Evolutionary conservation across 192 early-diverging fungal genomes (phyloP).

Genomic region (Dissophora ornata): DNA sequence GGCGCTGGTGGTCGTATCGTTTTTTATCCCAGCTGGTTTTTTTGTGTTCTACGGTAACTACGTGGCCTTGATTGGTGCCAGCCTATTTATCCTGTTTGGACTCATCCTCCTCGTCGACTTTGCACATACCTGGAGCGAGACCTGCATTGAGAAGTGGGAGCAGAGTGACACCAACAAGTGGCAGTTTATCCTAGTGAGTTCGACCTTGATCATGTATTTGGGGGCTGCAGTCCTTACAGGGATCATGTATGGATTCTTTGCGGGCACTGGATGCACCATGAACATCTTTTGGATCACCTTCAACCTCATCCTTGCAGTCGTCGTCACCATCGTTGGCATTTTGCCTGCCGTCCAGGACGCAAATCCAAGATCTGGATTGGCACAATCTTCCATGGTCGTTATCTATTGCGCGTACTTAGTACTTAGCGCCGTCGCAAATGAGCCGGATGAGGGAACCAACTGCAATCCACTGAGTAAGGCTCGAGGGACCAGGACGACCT

Average conservation of each 20-base stretch:
- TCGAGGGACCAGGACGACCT: constrained; percentile 80
- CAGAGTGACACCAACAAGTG: constrained; percentile 79
- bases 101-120: constrained; percentile 97
- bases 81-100: constrained; percentile 94
- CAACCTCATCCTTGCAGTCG: constrained; percentile 83
- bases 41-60: constrained; percentile 90
- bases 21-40: constrained; percentile 95
- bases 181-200: constrained; percentile 81
- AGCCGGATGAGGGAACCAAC: constrained; percentile 66
- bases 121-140: constrained; percentile 92
- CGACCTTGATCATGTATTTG: constrained; percentile 77
- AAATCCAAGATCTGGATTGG: constrained; percentile 90
- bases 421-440: constrained; percentile 85
- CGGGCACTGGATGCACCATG: constrained; percentile 75
- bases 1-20: constrained; percentile 78
- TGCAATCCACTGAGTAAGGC: constrained; percentile 90
- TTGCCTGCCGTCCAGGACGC: constrained; percentile 87
- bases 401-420: constrained; percentile 94
- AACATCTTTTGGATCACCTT: constrained; percentile 96
- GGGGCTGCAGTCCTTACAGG: constrained; percentile 79
- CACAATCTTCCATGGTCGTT: constrained; percentile 93
- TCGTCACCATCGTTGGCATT: constrained; percentile 76
- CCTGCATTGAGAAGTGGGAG: constrained; percentile 89
- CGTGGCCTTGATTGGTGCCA: constrained; percentile 87
- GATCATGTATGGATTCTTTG: constrained; percentile 89